Percentiles rank a stretch among this genome's conserved stretches.
phyloP scores from a whole-genome alignment of 345 rosid species.

The Boechera retrofracta region DNA sequence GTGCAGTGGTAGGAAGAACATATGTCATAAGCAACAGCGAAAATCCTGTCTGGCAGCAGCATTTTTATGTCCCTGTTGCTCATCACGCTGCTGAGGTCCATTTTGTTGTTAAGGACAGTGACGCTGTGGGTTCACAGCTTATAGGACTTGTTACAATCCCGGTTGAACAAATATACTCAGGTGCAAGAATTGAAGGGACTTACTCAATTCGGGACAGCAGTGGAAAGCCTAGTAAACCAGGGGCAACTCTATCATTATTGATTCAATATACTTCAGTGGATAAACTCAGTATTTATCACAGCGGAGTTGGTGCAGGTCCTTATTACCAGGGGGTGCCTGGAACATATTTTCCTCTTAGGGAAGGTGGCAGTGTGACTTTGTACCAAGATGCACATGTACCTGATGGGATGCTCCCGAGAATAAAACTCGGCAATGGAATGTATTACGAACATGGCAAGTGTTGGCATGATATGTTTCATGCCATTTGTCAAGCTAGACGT shows the following conservation, averaged over 20 bases:
- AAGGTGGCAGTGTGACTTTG: slow-evolving; percentile 80
- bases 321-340: slow-evolving; percentile 84
- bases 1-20: slow-evolving; percentile 84
- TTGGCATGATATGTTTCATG: slow-evolving; percentile 87
- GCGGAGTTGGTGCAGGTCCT: slow-evolving; percentile 91
- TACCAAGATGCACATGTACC: slow-evolving; percentile 98
- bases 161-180: slow-evolving; percentile 67
- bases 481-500: slow-evolving; percentile 78
- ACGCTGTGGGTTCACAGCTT: slow-evolving; percentile 82
- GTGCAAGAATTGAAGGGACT: slow-evolving; percentile 67
- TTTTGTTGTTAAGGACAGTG: slow-evolving; percentile 88
- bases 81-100: slow-evolving; percentile 86
- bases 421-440: slow-evolving; percentile 67
- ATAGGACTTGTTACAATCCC: slow-evolving; percentile 88
- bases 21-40: slow-evolving; percentile 82
- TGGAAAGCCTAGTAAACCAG: slow-evolving; percentile 85
- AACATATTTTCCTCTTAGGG: slow-evolving; percentile 91
- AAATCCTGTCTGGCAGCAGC: slow-evolving; percentile 89
- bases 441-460: slow-evolving; percentile 83
- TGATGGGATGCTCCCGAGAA: slow-evolving; percentile 71
- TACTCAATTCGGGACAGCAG: slow-evolving; percentile 61
- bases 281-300: slow-evolving; percentile 64
- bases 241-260: slow-evolving; percentile 68
- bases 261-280: slow-evolving; percentile 81
- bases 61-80: slow-evolving; percentile 88